Conservation (phyloP, 164 flowering plant genomes). For the Sedum album region DNA sequence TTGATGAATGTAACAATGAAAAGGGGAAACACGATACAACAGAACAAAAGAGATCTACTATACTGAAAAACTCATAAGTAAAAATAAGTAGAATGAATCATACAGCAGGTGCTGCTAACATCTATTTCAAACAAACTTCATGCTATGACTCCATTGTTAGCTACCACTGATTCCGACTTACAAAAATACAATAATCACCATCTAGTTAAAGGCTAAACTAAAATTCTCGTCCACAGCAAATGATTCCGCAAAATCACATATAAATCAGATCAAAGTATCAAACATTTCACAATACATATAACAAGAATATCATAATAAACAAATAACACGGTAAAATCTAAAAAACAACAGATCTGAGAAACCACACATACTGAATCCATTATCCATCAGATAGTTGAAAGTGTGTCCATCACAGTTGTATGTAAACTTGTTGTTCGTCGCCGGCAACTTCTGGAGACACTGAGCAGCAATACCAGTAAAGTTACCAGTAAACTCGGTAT, state of each 20-base stretch:
- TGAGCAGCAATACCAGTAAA: constrained; percentile 6
- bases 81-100: too few relatives aligned
- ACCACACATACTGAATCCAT: constrained; percentile 6
- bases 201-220: too few relatives aligned
- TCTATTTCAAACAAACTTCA: too few relatives aligned
- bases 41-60: too few relatives aligned
- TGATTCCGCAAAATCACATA: background rate
- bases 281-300: too few relatives aligned
- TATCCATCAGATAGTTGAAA: constrained; percentile 1
- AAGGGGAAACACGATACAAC: too few relatives aligned
- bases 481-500: constrained; percentile 8
- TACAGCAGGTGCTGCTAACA: too few relatives aligned
- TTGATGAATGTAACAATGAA: background rate
- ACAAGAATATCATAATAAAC: background rate
- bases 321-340: background rate
- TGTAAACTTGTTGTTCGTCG: constrained; percentile 4
- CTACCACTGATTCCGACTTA: background rate
- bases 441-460: constrained; percentile 7
- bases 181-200: background rate
- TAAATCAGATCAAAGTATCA: background rate
- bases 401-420: constrained; percentile 8
- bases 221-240: background rate
- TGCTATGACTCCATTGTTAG: too few relatives aligned
- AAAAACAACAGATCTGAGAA: background rate
- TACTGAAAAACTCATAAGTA: too few relatives aligned